Conservation (phyloP, 2,329 filamentous ascomycete genomes). For the Pestalotiopsis fici region DNA sequence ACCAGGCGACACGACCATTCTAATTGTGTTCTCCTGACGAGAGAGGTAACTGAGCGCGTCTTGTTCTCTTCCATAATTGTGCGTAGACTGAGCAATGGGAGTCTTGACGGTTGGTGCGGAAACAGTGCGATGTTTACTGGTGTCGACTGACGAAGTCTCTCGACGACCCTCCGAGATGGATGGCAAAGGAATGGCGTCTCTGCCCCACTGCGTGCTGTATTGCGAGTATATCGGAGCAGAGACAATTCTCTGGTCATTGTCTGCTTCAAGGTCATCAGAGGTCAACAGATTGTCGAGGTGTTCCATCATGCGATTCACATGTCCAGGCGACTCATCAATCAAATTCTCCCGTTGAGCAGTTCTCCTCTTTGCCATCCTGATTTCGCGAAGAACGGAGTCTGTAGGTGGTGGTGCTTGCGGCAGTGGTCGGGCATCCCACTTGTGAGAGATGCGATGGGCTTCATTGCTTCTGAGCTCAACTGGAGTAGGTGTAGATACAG, state of each 20-base stretch:
- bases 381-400: conserved; percentile 24
- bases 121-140: conserved; percentile 42
- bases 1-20: conserved; percentile 53
- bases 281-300: conserved; percentile 17
- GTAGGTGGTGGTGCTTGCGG: conserved; percentile 47
- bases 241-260: conserved; percentile 45
- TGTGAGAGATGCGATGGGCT: conserved; percentile 12
- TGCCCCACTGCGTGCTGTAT: conserved; percentile 34
- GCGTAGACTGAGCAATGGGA: conserved; percentile 21
- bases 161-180: conserved; percentile 45
- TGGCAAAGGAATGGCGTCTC: conserved; percentile 41
- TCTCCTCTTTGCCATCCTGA: conserved; percentile 20
- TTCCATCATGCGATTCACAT: conserved; percentile 15
- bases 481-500: background rate
- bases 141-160: conserved; percentile 19
- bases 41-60: conserved; percentile 45
- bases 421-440: conserved; percentile 51
- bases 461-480: background rate
- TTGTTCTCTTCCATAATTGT: conserved; percentile 26
- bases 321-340: conserved; percentile 11
- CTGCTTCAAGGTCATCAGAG: conserved; percentile 14
- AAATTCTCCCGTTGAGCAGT: conserved; percentile 7
- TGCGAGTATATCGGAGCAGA: conserved; percentile 53
- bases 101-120: conserved; percentile 39
- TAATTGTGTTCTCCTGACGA: conserved; percentile 52